Base-by-base conservation (phyloP, 768 basidiomycete species). In the Boletellus ananiceps region DNA sequence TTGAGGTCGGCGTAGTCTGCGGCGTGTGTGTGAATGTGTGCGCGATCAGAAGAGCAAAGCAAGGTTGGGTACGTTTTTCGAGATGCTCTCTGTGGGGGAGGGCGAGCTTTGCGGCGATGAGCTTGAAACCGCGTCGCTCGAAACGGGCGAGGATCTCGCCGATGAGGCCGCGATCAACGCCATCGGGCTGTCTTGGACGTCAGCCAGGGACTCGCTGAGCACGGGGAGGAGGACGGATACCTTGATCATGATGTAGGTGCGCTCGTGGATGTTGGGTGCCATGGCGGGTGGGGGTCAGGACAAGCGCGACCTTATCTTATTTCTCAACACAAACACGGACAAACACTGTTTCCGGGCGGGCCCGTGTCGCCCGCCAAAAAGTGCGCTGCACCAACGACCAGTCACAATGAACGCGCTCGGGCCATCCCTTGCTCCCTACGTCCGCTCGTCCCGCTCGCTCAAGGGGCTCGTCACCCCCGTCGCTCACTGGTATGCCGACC, bases 231-330 rank as follows among this genome's bases (percentile, higher is more conserved):
- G 14, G 4, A 1, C 2, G 27, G 8, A 35, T 51, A 85, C 91
- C 93, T 97, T 99, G 86, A 98, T 81, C 95, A 97, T 97, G 79
- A 98, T 98, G 78, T 95, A 97, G 71, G 94, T 95, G 71, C 91
- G 92, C 70, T 97, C 93, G 46, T 57, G 62, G 67, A 72, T 71
- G 51, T 61, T 62, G 38, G 68, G 25, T 36, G 59, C 69, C 56
- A 64, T 44, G 57, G 58, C 63, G 58, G 58, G 58, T 64, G 59
- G 57, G n/a, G 60, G 59, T 58, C 66, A 58, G 61, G 58, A 58
- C 54, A 65, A 60, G 58, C 56, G 52, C 9, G 50, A 41, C 7
- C 52, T 50, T 42, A 65, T 69, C 70, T 69, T 64, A 65, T 66
- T 43, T 19, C 11, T 7, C 5, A 2, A 49, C 36, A 36, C 67